phyloP scores from a whole-genome alignment of 768 basidiomycete genomes.

The Guyanaporus albipodus region DNA sequence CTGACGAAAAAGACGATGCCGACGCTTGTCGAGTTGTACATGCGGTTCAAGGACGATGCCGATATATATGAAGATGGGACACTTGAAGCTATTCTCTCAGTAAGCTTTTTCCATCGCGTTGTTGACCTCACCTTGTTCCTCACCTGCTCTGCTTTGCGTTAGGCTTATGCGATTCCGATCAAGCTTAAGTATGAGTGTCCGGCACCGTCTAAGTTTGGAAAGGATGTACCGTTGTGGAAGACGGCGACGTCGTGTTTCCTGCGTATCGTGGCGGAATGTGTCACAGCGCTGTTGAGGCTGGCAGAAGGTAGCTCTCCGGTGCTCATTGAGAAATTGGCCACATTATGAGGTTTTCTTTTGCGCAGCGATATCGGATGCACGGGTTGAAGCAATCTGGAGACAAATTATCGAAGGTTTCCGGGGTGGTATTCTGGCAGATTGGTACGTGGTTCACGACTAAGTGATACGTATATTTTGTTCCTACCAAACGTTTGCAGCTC shows the following conservation, averaged over 20 bases:
- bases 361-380: constrained; percentile 60
- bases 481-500: constrained; percentile 39
- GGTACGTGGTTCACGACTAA: constrained; percentile 43
- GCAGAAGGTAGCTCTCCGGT: constrained; percentile 45
- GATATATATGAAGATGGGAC: constrained; percentile 80
- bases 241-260: constrained; percentile 84
- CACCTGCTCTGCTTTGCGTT: no score
- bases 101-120: constrained; percentile 33
- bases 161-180: constrained; percentile 89
- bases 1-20: constrained; percentile 89
- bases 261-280: constrained; percentile 65
- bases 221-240: constrained; percentile 90
- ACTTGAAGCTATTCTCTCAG: constrained; percentile 76
- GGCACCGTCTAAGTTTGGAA: constrained; percentile 79
- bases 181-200: constrained; percentile 96
- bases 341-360: background rate
- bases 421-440: constrained; percentile 81
- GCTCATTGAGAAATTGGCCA: background rate
- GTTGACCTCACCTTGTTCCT: no score
- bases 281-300: constrained; percentile 46
- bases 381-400: constrained; percentile 81
- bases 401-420: constrained; percentile 78
- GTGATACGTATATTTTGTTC: background rate
- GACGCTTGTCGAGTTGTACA: constrained; percentile 70
- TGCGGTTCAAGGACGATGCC: constrained; percentile 53